A percentile compares a stretch with the other conserved stretches of the same genome.
These are phyloP conservation scores for Phytophthora quininea DNA, from an alignment of 352 stramenopile species.

Conservation along the genomic window DNA sequence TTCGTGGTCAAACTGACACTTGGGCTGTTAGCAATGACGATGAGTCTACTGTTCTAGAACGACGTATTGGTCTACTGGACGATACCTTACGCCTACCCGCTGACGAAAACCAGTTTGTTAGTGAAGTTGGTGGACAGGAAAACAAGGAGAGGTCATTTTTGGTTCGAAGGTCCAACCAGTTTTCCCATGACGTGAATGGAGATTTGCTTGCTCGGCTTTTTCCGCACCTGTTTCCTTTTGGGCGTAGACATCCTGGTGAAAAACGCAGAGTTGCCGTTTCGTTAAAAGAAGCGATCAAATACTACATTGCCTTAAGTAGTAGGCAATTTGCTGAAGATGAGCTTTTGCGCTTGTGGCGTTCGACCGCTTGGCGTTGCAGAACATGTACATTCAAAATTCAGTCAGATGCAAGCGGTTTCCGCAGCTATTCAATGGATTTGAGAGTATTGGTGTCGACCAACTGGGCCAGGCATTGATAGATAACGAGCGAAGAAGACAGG, in stretches of 20 bases:
- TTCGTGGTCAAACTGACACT: no score
- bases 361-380: slow-evolving; percentile 3
- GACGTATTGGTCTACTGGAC: no score
- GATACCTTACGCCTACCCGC: no score
- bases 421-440: background rate
- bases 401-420: slow-evolving; percentile 1
- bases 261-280: background rate
- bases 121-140: no score
- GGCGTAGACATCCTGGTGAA: slow-evolving; percentile 3
- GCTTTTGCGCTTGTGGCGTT: slow-evolving; percentile 11
- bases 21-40: no score
- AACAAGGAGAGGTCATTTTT: no score
- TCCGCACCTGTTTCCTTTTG: slow-evolving; percentile 16
- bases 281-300: background rate
- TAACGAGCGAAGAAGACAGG: background rate
- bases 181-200: background rate
- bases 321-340: slow-evolving; percentile 12
- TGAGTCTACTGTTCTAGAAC: no score
- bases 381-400: slow-evolving; percentile 12
- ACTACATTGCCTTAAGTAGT: slow-evolving; percentile 3
- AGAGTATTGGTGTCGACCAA: slow-evolving; percentile 3
- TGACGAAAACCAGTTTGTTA: background rate
- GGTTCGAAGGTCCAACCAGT: no score
- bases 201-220: slow-evolving; percentile 8
- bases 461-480: background rate